These are phyloP conservation scores for Cryptococcus wingfieldii DNA, from an alignment of 1,284 basidiomycete species.

Conservation along the genomic window DNA sequence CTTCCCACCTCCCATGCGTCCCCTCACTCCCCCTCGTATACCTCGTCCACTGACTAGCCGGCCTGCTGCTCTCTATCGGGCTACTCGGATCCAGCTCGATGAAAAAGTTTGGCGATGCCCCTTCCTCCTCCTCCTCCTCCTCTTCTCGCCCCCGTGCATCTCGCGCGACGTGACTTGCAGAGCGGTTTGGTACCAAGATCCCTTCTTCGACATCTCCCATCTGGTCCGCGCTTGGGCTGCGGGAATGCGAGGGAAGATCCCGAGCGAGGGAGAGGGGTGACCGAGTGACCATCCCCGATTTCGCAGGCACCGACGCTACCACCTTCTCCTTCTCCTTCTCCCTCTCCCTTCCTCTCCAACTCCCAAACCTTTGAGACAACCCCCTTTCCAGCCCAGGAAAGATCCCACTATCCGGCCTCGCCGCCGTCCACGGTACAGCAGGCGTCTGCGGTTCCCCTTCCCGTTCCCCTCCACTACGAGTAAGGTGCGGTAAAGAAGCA, in stretches of 20 bases:
- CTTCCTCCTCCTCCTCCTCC: background rate
- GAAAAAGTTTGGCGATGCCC: constrained; percentile 15
- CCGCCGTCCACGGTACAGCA: constrained; percentile 15
- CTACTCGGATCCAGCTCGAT: constrained; percentile 30
- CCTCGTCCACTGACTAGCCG: constrained; percentile 13
- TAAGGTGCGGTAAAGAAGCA: background rate
- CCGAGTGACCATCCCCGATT: background rate
- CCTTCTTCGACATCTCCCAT: background rate
- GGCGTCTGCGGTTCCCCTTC: constrained; percentile 11
- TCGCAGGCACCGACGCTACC: too few species aligned
- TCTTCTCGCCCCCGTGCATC: background rate
- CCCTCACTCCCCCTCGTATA: background rate
- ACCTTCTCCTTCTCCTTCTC: background rate
- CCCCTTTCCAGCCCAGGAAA: constrained; percentile 16
- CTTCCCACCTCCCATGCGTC: background rate
- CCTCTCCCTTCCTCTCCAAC: background rate
- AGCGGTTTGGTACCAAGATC: background rate
- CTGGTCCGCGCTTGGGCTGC: background rate
- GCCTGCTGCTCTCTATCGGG: constrained; percentile 20
- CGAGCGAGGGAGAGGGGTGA: background rate
- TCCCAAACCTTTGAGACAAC: constrained; percentile 1
- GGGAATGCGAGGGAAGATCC: background rate
- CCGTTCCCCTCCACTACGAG: background rate
- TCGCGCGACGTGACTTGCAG: background rate
- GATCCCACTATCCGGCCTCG: constrained; percentile 31